A percentile compares a stretch with the other conserved stretches of the same genome.
Evolutionary conservation across 768 basidiomycete genomes (phyloP).

Genomic region (Hypsizygus marmoreus): DNA sequence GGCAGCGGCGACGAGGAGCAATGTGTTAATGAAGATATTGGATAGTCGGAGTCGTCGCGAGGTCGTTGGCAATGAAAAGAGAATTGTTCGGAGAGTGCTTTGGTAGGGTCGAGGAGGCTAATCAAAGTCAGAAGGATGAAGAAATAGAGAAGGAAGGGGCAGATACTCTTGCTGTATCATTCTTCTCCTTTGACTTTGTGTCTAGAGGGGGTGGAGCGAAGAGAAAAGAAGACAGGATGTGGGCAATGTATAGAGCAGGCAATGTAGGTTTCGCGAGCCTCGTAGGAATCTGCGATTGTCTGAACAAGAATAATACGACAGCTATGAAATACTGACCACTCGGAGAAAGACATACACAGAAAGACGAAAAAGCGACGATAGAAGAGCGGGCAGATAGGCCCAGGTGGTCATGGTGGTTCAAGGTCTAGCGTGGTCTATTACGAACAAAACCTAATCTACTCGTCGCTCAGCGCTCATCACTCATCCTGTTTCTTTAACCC

Average conservation of each 20-base stretch:
- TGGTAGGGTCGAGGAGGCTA: constrained; percentile 7
- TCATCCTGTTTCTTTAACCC: constrained; percentile 33
- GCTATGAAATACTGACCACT: constrained; percentile 37
- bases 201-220: constrained; percentile 8
- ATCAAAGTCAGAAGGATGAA: constrained; percentile 5
- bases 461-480: background rate
- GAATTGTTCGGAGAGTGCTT: constrained; percentile 8
- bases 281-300: constrained; percentile 39
- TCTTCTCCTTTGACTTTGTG: constrained; percentile 10
- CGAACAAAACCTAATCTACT: constrained; percentile 2
- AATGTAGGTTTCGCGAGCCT: constrained; percentile 32
- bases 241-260: constrained; percentile 30
- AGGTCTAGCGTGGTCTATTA: background rate
- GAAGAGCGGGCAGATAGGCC: constrained; percentile 24
- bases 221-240: constrained; percentile 25
- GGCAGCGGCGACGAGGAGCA: constrained; percentile 32
- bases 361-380: constrained; percentile 43
- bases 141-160: background rate
- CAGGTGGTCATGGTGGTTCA: constrained; percentile 17
- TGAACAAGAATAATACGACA: background rate
- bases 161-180: constrained; percentile 1
- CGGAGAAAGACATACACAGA: constrained; percentile 50
- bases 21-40: constrained; percentile 34
- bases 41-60: constrained; percentile 27
- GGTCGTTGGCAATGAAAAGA: constrained; percentile 39